Evolutionary conservation across 2,329 filamentous ascomycete genomes (phyloP), one percentile per base, ranked within the genome.

Genomic region (Achaetomium macrosporum): DNA sequence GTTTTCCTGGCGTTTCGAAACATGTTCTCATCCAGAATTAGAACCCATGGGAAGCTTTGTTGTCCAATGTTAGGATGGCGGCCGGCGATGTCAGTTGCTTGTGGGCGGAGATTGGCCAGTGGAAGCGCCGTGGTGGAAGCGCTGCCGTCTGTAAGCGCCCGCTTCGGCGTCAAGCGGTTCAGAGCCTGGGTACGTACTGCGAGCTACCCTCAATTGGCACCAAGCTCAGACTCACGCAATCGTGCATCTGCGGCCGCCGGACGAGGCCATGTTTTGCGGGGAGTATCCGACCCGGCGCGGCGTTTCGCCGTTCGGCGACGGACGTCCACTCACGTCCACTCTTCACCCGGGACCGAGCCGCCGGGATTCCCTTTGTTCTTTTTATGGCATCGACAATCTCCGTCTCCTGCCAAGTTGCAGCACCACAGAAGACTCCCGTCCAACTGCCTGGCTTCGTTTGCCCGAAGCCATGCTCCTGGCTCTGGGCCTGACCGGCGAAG

Each of bases 1-100:
- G 46, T 47, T 33, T 39, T 15, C 19, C 19, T 36, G 17, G 50
- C 36, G 57, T 55, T 60, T 60, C 53, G 51, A 59, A 60, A 53
- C 58, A n/a, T 42, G 49, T 30, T 52, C 36, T 35, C 15, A 7
- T 42, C 54, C 42, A 29, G 50, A 53, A 47, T 55, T 54, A 51
- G 49, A 36, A 41, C 16, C 31, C 25, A 17, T 29, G 43, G 47
- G 20, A 36, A 33, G n/a, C 25, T 40, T 35, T 45, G 52, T 55
- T 19, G 48, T 50, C 58, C 54, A 56, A 59, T 59, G 51, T 39
- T 36, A 42, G 37, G 53, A 36, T 31, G 47, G 29, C 17, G 42
- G 43, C 13, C 31, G 25, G 17, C n/a, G 33, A 31, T 36, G 42
- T 12, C 25, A 11, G 17, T 44, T 40, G 17, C 42, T 20, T 30